Conservation (phyloP, 148 eudicot species). For the Rhododendron griersonianum region DNA sequence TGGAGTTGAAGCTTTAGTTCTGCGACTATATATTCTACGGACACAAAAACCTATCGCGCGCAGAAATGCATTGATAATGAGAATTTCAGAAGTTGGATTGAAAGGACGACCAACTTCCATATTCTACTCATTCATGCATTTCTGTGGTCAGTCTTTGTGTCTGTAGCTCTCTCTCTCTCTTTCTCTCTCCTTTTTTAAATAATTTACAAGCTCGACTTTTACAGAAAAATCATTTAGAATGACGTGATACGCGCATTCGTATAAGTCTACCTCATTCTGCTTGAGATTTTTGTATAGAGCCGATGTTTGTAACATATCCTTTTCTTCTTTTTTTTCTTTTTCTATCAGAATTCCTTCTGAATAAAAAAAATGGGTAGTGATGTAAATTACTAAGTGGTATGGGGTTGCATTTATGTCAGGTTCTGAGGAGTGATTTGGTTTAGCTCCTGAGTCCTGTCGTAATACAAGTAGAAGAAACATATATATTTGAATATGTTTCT, state of each 20-base stretch:
- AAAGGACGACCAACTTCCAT: not conserved
- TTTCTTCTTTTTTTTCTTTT: not conserved
- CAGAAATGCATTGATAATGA: not conserved
- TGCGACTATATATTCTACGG: not conserved
- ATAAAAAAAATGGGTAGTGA: not conserved
- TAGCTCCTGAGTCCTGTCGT: not conserved
- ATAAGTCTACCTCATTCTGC: not conserved
- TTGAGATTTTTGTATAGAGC: not conserved
- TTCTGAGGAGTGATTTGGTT: not conserved
- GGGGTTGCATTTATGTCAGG: not conserved
- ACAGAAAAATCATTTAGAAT: not conserved
- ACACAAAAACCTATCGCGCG: not conserved
- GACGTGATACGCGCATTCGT: not conserved
- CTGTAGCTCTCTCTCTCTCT: not conserved
- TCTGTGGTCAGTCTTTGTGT: not conserved
- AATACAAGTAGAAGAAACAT: not conserved
- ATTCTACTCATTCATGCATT: not conserved
- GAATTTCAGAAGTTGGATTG: not conserved
- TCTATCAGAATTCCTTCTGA: not conserved
- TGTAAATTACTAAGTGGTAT: not conserved
- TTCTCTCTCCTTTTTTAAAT: not conserved
- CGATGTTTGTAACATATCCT: not conserved
- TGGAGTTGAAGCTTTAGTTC: slow-evolving; percentile 1
- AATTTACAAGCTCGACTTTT: not conserved
- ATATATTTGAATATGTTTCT: not conserved